These are phyloP conservation scores for Cyclostephanos tholiformis DNA, from an alignment of 108 stramenopile genomes.

Conservation along the genomic window DNA sequence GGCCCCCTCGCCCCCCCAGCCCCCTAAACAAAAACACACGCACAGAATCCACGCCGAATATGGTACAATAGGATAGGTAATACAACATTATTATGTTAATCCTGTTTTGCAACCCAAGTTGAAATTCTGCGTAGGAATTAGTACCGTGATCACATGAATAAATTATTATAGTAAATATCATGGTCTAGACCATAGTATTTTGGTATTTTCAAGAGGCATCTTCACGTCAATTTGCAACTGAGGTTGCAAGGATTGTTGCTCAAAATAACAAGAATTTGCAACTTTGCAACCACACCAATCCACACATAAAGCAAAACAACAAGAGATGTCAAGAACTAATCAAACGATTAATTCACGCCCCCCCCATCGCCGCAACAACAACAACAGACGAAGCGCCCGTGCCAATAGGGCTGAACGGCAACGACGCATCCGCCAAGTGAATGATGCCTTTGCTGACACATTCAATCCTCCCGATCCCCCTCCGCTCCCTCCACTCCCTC, in stretches of 20 bases:
- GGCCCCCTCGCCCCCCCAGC: too few relatives aligned
- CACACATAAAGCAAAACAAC: slow-evolving; percentile 13
- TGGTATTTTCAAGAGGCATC: slow-evolving; percentile 19
- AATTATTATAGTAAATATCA: slow-evolving; percentile 17
- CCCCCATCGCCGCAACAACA: slow-evolving; percentile 1
- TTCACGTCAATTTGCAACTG: slow-evolving; percentile 10
- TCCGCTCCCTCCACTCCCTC: too few relatives aligned
- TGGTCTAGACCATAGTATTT: slow-evolving; percentile 20
- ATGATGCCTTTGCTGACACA: too few relatives aligned
- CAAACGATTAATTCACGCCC: neutral
- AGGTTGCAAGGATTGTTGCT: slow-evolving; percentile 21
- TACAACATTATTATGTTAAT: too few relatives aligned
- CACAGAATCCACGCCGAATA: too few relatives aligned
- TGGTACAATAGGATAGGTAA: too few relatives aligned
- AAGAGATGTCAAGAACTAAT: slow-evolving; percentile 5
- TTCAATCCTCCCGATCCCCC: too few relatives aligned
- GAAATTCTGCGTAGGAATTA: slow-evolving; percentile 20
- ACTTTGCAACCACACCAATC: slow-evolving; percentile 7
- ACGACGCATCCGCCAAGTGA: too few relatives aligned
- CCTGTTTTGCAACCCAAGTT: slow-evolving; percentile 21
- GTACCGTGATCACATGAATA: slow-evolving; percentile 17
- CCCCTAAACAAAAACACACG: too few relatives aligned
- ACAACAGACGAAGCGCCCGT: neutral
- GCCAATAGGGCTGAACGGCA: too few relatives aligned
- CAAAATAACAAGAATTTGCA: slow-evolving; percentile 8